Conservation (phyloP, 139 green algal species). For the Chlamydomonas sp. region DNA sequence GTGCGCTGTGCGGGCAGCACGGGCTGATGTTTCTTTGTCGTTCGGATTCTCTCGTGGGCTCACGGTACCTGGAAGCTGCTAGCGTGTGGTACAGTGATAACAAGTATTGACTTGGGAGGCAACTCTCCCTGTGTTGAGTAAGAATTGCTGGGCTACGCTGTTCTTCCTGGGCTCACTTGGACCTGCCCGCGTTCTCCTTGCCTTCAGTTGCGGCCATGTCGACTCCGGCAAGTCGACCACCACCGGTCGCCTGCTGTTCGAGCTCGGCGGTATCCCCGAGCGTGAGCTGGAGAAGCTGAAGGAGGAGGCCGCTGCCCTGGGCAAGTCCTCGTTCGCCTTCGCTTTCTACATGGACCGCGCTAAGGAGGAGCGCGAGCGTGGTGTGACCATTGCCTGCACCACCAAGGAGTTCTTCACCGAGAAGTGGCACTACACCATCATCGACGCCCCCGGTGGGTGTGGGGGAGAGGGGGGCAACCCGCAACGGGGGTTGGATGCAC, state of each 20-base stretch:
- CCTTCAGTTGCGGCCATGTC: conserved; percentile 87
- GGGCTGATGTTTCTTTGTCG: background rate
- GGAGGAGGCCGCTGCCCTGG: conserved; percentile 86
- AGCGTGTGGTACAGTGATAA: too few species aligned
- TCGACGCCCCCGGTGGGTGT: conserved; percentile 84
- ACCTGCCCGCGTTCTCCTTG: conserved; percentile 20
- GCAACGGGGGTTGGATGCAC: too few species aligned
- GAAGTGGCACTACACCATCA: conserved; percentile 99
- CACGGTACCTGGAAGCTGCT: too few species aligned
- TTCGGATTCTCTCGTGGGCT: background rate
- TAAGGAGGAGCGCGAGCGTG: conserved; percentile 94
- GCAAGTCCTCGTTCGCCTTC: conserved; percentile 95
- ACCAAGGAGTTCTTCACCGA: conserved; percentile 99
- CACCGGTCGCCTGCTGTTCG: conserved; percentile 97
- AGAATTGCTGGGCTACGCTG: background rate
- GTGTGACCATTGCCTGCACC: conserved; percentile 97
- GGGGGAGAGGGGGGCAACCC: background rate
- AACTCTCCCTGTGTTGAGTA: too few species aligned
- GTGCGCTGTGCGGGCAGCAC: background rate
- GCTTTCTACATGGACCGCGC: conserved; percentile 93
- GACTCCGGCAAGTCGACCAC: conserved; percentile 97
- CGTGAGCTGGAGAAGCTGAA: conserved; percentile 98
- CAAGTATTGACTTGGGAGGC: too few species aligned
- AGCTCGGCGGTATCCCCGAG: conserved; percentile 98
- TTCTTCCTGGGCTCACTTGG: background rate